Base-by-base conservation (phyloP, 768 basidiomycete species). In the Collybiopsis confluens region DNA sequence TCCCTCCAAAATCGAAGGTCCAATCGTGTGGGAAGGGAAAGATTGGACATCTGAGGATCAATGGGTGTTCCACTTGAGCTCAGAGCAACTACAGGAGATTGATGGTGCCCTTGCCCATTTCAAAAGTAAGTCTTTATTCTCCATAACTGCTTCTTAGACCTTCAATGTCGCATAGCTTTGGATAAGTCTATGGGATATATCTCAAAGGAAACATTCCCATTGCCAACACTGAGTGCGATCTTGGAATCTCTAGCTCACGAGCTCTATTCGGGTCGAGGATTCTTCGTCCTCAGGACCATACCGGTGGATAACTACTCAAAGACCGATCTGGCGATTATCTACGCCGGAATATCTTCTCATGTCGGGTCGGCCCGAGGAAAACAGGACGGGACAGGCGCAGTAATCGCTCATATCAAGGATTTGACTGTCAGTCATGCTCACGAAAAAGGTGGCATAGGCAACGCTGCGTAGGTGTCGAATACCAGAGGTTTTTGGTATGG, bases 331-430 rank as follows among this genome's bases (percentile, higher is more conserved):
- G 70, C 70, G 13, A 71, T 74, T 45, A 65, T 76, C 52, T 76
- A 76, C 54, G 71, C 74, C n/a, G 75, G 75, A 73, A 42, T 78
- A 26, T 77, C 76, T 10, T 74, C 76, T 0, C 73, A 77, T 55
- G 70, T 78, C 47, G 76, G 75, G 33, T 70, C 70, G 26, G 70
- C 64, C 18, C 67, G 76, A 37, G 76, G 73, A 18, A 69, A 68
- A 49, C 76, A 78, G 61, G 75, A 78, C 58, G 70, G 61, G 26
- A 71, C 71, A 7, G 70, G 70, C 26, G 75, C 72, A 18, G 73
- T 76, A 23, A 67, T 78, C 18, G 70, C 72, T 6, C 76, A 78
- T 51, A 74, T 78, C 60, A 77, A 77, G 56, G 76, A 78, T 55
- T 67, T 78, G 45, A 74, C 68, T 27, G 61, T 68, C 45, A 72